Evolutionary conservation across 306 rosid genomes (phyloP).

Genomic region (Echinosophora koreensis): DNA sequence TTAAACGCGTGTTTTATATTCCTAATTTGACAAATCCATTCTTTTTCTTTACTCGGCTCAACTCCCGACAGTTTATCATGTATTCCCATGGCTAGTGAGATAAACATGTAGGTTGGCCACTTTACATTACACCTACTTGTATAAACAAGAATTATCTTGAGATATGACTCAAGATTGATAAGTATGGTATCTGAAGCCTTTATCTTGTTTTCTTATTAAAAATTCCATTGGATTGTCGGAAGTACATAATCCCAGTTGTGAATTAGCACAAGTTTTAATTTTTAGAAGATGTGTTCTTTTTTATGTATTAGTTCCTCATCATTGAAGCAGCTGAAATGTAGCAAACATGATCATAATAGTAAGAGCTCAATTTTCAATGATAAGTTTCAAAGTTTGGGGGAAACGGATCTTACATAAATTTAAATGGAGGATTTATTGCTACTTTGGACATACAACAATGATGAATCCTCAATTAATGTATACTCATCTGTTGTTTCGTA

Average conservation of each 20-base stretch:
- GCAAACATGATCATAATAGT: constrained; percentile 1
- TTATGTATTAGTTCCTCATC: neutral
- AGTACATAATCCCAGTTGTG: constrained; percentile 11
- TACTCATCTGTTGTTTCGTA: constrained; percentile 48
- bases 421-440: constrained; percentile 27
- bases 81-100: constrained; percentile 20
- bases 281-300: constrained; percentile 6
- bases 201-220: neutral
- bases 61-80: constrained; percentile 23
- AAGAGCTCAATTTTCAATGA: constrained; percentile 12
- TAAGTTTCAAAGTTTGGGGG: neutral
- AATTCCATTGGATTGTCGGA: constrained; percentile 23
- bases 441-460: constrained; percentile 1
- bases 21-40: constrained; percentile 5
- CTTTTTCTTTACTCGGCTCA: neutral
- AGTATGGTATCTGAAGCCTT: constrained; percentile 20
- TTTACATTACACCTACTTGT: constrained; percentile 22
- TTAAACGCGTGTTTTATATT: constrained; percentile 35
- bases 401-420: constrained; percentile 15
- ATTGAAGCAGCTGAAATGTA: constrained; percentile 4
- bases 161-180: constrained; percentile 23
- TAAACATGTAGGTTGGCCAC: neutral
- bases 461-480: constrained; percentile 41
- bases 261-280: constrained; percentile 11
- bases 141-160: constrained; percentile 15